Evolutionary conservation across 768 basidiomycete species (phyloP).

Genomic region (Dioszegia crocea): DNA sequence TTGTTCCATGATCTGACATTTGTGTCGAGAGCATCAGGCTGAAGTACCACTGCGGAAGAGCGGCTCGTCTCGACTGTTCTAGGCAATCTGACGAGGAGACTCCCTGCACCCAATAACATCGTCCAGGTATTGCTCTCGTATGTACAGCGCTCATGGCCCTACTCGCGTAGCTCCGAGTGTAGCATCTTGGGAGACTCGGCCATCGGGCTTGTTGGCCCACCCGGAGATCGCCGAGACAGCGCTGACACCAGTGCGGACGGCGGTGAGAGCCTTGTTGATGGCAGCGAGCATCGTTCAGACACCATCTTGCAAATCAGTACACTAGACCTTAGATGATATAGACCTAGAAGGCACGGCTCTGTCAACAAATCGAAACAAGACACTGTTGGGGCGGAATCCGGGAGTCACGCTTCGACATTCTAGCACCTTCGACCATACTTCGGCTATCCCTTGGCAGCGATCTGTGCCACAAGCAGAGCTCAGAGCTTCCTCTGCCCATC

Average conservation of each 20-base stretch:
- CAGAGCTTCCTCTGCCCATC: not conserved
- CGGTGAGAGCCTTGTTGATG: not conserved
- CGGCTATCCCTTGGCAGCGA: slow-evolving; percentile 1
- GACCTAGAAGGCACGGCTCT: not conserved
- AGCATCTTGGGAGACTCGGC: too few relatives aligned
- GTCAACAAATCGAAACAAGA: not conserved
- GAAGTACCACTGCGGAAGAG: too few relatives aligned
- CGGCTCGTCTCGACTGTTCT: too few relatives aligned
- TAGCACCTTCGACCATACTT: slow-evolving; percentile 4
- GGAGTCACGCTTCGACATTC: not conserved
- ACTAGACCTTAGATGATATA: not conserved
- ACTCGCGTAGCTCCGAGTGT: too few relatives aligned
- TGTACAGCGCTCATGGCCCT: too few relatives aligned
- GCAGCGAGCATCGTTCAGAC: not conserved
- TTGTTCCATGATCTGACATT: too few relatives aligned
- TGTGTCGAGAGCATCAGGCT: too few relatives aligned
- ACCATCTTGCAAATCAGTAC: not conserved
- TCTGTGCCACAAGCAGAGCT: not conserved
- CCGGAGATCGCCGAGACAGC: not conserved
- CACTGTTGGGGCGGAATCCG: not conserved
- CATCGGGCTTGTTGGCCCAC: too few relatives aligned
- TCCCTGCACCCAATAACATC: too few relatives aligned
- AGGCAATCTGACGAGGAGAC: too few relatives aligned
- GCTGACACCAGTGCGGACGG: not conserved
- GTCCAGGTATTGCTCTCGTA: too few relatives aligned